Evolutionary conservation across 495 filamentous ascomycete species (phyloP).

Genomic region (Talaromyces wortmannii): DNA sequence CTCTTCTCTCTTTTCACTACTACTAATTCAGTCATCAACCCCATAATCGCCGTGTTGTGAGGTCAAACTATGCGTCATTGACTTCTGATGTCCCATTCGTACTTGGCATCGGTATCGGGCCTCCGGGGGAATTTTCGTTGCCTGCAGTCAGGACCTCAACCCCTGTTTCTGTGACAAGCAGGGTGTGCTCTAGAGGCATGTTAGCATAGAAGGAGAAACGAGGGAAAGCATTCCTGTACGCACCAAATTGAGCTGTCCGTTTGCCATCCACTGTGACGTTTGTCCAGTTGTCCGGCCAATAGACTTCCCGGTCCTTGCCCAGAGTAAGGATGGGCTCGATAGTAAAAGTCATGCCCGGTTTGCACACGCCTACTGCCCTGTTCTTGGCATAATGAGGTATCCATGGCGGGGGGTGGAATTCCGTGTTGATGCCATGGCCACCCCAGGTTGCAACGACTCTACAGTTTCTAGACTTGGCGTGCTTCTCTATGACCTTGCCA

Average conservation of each 20-base stretch:
- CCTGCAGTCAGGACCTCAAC: conserved; percentile 85
- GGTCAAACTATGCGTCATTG: neutral
- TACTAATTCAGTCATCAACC: no score
- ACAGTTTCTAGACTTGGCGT: conserved; percentile 55
- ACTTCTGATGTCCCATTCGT: neutral
- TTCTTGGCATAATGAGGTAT: conserved; percentile 69
- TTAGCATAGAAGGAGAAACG: conserved; percentile 2
- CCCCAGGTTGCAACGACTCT: conserved; percentile 62
- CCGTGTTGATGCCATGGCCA: conserved; percentile 63
- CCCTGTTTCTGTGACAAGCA: conserved; percentile 77
- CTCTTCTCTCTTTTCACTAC: no score
- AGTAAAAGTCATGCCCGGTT: conserved; percentile 68
- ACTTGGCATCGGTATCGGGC: conserved; percentile 56
- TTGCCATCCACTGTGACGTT: conserved; percentile 63
- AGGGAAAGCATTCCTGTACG: conserved; percentile 4
- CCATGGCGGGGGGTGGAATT: conserved; percentile 65
- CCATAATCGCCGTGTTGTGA: neutral
- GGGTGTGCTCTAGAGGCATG: conserved; percentile 62
- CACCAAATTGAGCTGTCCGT: conserved; percentile 60
- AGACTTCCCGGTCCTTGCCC: conserved; percentile 56
- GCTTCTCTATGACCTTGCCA: conserved; percentile 62
- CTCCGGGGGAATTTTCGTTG: conserved; percentile 65
- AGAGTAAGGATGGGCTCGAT: conserved; percentile 69
- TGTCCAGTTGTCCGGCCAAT: conserved; percentile 73
- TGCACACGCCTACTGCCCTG: conserved; percentile 63